Conservation (phyloP, 2,329 filamentous ascomycete species). For the Gyromitra esculenta region DNA sequence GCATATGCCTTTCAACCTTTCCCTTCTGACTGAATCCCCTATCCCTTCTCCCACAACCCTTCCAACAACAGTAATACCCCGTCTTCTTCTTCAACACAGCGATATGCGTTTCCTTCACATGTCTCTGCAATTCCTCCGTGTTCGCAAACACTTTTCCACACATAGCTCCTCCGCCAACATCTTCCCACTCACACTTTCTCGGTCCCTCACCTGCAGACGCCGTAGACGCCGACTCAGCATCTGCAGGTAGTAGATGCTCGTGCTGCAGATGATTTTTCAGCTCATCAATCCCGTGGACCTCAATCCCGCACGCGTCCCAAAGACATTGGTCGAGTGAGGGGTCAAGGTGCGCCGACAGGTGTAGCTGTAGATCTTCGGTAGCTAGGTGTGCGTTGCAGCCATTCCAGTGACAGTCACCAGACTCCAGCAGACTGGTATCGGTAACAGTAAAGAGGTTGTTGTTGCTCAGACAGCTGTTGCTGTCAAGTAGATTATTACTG, state of each 20-base stretch:
- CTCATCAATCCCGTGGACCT: constrained; percentile 47
- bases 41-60: constrained; percentile 49
- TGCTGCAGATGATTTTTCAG: constrained; percentile 52
- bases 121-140: constrained; percentile 48
- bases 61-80: constrained; percentile 53
- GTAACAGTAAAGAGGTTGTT: constrained; percentile 18
- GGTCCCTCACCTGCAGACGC: constrained; percentile 2
- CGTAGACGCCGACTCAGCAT: neutral
- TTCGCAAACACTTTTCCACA: constrained; percentile 47
- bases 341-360: constrained; percentile 49
- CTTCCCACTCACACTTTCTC: constrained; percentile 48
- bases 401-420: constrained; percentile 51
- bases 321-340: constrained; percentile 44
- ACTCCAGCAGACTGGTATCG: constrained; percentile 21
- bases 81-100: constrained; percentile 53
- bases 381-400: constrained; percentile 52
- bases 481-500: constrained; percentile 20
- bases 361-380: constrained; percentile 50
- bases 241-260: constrained; percentile 43
- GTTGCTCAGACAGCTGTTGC: constrained; percentile 38
- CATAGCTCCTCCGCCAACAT: neutral
- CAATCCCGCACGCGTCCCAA: constrained; percentile 52
- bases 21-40: constrained; percentile 56
- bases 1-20: constrained; percentile 55
- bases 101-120: constrained; percentile 54